A percentile compares a stretch with the other conserved stretches of the same genome.
These are phyloP conservation scores for Brassica incana DNA, from an alignment of 345 rosid species.

Conservation along the genomic window DNA sequence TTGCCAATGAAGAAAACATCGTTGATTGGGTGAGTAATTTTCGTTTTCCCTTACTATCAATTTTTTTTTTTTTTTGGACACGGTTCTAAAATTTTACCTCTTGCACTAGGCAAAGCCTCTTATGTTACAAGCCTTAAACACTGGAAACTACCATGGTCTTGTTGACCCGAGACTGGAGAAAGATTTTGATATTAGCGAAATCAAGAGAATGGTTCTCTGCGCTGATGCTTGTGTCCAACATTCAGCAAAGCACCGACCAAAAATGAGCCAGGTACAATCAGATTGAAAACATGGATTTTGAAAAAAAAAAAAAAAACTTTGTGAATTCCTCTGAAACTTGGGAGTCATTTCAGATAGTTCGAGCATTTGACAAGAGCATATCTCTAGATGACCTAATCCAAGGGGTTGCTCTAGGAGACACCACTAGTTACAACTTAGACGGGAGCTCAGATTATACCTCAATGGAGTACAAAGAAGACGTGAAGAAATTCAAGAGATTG, in stretches of 20 bases:
- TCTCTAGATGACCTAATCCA: constrained; percentile 61
- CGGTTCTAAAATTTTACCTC: not conserved
- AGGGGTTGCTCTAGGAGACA: constrained; percentile 55
- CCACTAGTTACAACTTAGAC: constrained; percentile 43
- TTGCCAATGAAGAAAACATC: constrained; percentile 72
- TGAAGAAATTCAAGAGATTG: constrained; percentile 12
- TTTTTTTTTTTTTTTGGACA: no score
- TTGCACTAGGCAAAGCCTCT: constrained; percentile 69
- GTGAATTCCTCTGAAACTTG: constrained; percentile 2
- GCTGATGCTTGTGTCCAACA: constrained; percentile 82
- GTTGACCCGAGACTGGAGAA: constrained; percentile 58
- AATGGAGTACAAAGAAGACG: constrained; percentile 64
- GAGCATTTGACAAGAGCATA: constrained; percentile 75
- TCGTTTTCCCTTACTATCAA: not conserved
- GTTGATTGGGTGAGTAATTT: constrained; percentile 77
- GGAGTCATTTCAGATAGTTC: constrained; percentile 57
- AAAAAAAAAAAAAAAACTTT: not conserved
- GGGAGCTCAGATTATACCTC: constrained; percentile 68
- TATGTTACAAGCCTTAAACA: constrained; percentile 57
- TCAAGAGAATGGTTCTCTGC: constrained; percentile 69
- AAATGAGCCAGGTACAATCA: constrained; percentile 75
- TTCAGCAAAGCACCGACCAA: constrained; percentile 73
- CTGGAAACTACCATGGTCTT: constrained; percentile 49
- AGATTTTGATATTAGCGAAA: constrained; percentile 48
- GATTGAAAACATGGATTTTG: not conserved